phyloP scores from a whole-genome alignment of 768 basidiomycete species.

The Boletus rex-veris region DNA sequence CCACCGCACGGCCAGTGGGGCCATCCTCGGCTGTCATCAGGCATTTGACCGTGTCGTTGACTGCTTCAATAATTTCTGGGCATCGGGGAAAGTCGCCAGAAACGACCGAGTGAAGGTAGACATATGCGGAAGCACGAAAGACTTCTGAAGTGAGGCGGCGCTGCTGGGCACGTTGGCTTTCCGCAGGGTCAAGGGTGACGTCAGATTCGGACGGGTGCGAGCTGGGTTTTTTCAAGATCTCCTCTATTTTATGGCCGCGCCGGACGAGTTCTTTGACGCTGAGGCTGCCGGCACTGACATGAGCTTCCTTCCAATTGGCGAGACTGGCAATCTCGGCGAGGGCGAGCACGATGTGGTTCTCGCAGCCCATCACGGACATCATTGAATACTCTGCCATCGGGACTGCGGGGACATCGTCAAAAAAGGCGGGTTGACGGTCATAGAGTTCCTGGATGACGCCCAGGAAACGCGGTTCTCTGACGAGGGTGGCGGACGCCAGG shows the following conservation, averaged over 20 bases:
- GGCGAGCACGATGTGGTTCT: constrained; percentile 74
- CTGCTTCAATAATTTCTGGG: constrained; percentile 54
- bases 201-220: not conserved
- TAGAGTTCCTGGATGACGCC: constrained; percentile 56
- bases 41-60: constrained; percentile 51
- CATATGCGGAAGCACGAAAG: constrained; percentile 70
- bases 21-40: constrained; percentile 38
- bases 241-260: constrained; percentile 51
- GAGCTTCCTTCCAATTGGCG: constrained; percentile 58
- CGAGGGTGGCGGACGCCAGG: constrained; percentile 71
- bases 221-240: constrained; percentile 23
- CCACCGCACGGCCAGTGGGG: constrained; percentile 49
- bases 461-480: constrained; percentile 54
- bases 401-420: constrained; percentile 37
- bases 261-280: constrained; percentile 59
- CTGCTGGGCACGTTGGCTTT: constrained; percentile 29
- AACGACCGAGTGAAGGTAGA: constrained; percentile 75
- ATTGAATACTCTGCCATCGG: constrained; percentile 54
- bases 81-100: constrained; percentile 69
- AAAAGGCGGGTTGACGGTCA: constrained; percentile 17
- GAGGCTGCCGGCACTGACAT: constrained; percentile 41
- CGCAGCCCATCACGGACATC: constrained; percentile 83
- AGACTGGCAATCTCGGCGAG: constrained; percentile 70
- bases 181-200: not conserved
- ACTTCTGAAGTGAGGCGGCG: constrained; percentile 50